phyloP scores from a whole-genome alignment of 2,329 filamentous ascomycete species.

The Nemania sp. region DNA sequence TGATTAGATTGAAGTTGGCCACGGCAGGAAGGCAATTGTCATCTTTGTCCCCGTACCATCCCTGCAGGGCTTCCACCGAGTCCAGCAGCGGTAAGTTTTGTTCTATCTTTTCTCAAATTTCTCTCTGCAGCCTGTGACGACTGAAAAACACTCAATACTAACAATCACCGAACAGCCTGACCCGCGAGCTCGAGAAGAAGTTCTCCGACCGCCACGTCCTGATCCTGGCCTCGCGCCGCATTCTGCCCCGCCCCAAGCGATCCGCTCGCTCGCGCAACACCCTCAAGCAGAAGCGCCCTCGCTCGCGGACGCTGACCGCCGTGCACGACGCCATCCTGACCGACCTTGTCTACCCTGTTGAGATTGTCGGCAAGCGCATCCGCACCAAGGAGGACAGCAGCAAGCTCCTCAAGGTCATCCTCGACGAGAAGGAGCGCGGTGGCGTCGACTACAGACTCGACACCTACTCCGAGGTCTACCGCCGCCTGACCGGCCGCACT shows the following conservation, averaged over 20 bases:
- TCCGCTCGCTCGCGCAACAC: conserved; percentile 94
- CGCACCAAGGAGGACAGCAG: conserved; percentile 98
- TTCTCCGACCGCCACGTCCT: conserved; percentile 99
- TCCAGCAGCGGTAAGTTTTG: conserved; percentile 93
- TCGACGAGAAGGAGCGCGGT: conserved; percentile 99
- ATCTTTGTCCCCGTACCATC: conserved; percentile 99
- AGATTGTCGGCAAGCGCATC: conserved; percentile 99
- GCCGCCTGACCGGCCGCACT: conserved; percentile 91
- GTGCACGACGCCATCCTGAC: conserved; percentile 98
- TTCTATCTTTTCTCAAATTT: background rate
- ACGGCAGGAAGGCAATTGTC: conserved; percentile 99
- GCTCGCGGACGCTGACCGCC: conserved; percentile 94
- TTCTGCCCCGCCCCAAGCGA: conserved; percentile 97
- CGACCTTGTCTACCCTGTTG: conserved; percentile 98
- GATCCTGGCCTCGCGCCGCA: conserved; percentile 98
- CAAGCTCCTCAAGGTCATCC: conserved; percentile 98
- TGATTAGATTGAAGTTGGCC: conserved; percentile 96
- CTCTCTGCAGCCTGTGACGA: too few relatives aligned
- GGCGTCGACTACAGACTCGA: conserved; percentile 99
- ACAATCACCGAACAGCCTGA: conserved; percentile 69
- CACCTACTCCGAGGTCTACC: conserved; percentile 99
- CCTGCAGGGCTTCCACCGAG: conserved; percentile 97
- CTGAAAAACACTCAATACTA: conserved; percentile 29
- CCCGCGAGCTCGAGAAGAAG: conserved; percentile 99
- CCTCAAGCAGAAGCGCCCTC: conserved; percentile 98